Conservation (phyloP, 2,329 filamentous ascomycete genomes). For the Tolypocladium endophyticum region DNA sequence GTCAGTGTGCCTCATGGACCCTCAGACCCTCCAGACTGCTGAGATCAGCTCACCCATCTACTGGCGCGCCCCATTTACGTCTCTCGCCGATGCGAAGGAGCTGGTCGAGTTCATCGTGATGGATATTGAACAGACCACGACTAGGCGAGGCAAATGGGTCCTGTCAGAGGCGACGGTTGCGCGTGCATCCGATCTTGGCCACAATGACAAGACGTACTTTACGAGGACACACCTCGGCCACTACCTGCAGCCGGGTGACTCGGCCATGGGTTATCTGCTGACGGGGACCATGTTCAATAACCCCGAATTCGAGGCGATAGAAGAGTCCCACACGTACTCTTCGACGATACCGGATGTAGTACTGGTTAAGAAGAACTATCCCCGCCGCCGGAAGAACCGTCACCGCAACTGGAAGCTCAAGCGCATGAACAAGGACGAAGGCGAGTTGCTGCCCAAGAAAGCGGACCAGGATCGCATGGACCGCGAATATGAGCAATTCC, state of each 20-base stretch:
- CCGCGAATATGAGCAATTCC: constrained; percentile 92
- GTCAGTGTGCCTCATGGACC: constrained; percentile 79
- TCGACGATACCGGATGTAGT: constrained; percentile 83
- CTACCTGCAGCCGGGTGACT: constrained; percentile 80
- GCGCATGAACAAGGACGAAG: constrained; percentile 85
- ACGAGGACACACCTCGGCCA: constrained; percentile 82
- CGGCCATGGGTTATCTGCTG: constrained; percentile 88
- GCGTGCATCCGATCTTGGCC: constrained; percentile 73
- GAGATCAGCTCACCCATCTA: constrained; percentile 76
- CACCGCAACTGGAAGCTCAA: constrained; percentile 87
- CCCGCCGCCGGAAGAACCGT: constrained; percentile 69
- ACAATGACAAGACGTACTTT: constrained; percentile 81
- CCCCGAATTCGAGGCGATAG: constrained; percentile 70
- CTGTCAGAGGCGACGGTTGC: constrained; percentile 84
- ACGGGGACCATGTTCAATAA: constrained; percentile 91
- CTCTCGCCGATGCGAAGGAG: constrained; percentile 73
- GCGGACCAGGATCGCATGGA: constrained; percentile 82
- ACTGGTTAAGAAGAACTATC: constrained; percentile 94
- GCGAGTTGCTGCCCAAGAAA: constrained; percentile 77
- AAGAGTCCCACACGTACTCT: constrained; percentile 64
- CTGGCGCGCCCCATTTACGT: constrained; percentile 81
- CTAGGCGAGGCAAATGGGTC: constrained; percentile 68
- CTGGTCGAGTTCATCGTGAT: constrained; percentile 90
- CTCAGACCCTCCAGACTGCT: constrained; percentile 79
- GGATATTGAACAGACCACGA: constrained; percentile 76